Base-by-base conservation (phyloP, 176 grass and related monocot species). In the Elaeis guineensis region DNA sequence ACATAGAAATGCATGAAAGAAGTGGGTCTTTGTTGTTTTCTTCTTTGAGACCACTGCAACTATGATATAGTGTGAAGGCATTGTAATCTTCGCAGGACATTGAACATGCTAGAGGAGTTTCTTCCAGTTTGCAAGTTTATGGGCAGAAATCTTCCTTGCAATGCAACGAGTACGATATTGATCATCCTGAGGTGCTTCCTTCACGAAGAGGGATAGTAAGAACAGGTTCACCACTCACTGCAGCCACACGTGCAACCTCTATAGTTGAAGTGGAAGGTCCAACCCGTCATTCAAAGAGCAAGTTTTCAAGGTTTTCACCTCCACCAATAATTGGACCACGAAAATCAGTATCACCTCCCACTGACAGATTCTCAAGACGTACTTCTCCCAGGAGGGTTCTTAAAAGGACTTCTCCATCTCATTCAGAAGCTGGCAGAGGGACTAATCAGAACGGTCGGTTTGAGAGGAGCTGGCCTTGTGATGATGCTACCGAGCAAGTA, bases 281-380 rank as follows among this genome's bases (percentile, higher is more conserved):
- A 59, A 72, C 79, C 53, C 29, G 39, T 21, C 67, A 61, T 85
- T 65, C 78, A 65, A 76, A 79, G 68, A 81, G 82, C 76, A 85
- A 79, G 50, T 35, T 78, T 62, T 67, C 60, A 24, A 64, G 57
- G 32, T 28, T 39, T 73, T 39, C 49, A 58, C 78, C 80, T 66
- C 63, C 80, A 44, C 56, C 67, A 57, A 69, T 73, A 61, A 62
- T 72, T 26, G 69, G 69, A 50, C 48, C 72, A 22, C 60, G 57
- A 58, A 59, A 19, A 6, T 83, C 84, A 57, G 72, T 79, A 79
- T 92, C 88, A 12, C 84, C 94, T 58, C 75, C 87, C 62, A 62
- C 51, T 73, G 73, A 86, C 64, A 75, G 79, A 63, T 77, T 85
- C 26, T 62, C 73, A 51, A 73, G 53, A 30, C 57, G 59, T 74